Percentiles rank a stretch among this genome's conserved stretches.
Conservation (phyloP, 2,329 filamentous ascomycete genomes). For the Nigrospora sphaerica region DNA sequence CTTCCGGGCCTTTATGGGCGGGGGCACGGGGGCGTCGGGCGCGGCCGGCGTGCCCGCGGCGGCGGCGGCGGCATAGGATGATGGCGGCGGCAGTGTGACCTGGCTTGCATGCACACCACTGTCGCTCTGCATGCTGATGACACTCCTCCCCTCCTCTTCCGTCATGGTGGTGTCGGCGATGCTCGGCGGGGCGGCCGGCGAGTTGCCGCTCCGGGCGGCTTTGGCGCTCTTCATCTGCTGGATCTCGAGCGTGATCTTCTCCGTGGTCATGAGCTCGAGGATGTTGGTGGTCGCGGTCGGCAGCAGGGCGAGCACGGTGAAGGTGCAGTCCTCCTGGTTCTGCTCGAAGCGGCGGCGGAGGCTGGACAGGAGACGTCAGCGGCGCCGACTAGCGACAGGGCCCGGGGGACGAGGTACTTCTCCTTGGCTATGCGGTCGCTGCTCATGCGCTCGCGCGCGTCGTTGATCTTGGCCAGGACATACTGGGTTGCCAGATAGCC, state of each 20-base stretch:
- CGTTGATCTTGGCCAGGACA: constrained; percentile 82
- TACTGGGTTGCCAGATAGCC: constrained; percentile 92
- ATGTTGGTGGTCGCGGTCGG: constrained; percentile 89
- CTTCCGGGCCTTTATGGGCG: constrained; percentile 50
- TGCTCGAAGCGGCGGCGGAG: constrained; percentile 94
- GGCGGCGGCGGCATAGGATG: constrained; percentile 23
- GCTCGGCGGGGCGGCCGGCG: constrained; percentile 41
- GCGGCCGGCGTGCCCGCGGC: constrained; percentile 25
- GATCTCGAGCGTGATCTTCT: constrained; percentile 86
- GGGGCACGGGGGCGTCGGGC: constrained; percentile 21
- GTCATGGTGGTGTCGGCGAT: constrained; percentile 65
- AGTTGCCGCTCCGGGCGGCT: constrained; percentile 49
- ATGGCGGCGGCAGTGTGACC: constrained; percentile 48
- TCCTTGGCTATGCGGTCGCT: constrained; percentile 93
- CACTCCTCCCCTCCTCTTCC: constrained; percentile 77
- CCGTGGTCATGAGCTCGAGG: constrained; percentile 79
- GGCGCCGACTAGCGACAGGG: not conserved
- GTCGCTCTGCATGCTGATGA: constrained; percentile 70
- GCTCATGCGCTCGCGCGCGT: constrained; percentile 93
- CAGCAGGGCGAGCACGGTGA: constrained; percentile 90
- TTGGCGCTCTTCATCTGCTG: constrained; percentile 82
- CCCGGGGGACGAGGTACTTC: constrained; percentile 56
- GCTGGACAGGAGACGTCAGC: constrained; percentile 36
- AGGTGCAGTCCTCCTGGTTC: constrained; percentile 98
- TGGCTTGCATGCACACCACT: constrained; percentile 81